Percentiles rank a stretch among this genome's conserved stretches.
Evolutionary conservation across 2,329 filamentous ascomycete genomes (phyloP).

Genomic region (Blumeriella jaapii): DNA sequence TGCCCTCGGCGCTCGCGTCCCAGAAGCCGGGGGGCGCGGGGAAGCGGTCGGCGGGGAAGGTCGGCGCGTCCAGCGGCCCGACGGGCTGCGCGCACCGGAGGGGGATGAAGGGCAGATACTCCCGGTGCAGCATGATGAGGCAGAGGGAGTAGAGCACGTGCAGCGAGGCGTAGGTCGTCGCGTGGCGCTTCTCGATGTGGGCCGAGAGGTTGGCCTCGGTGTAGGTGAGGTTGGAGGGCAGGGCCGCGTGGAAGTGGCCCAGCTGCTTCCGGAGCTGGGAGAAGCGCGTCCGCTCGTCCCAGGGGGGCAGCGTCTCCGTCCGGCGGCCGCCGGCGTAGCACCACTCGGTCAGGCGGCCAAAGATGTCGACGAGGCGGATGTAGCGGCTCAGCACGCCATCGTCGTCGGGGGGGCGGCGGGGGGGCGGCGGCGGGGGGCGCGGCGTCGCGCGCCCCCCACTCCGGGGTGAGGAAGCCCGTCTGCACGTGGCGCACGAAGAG

Average conservation of each 20-base stretch:
- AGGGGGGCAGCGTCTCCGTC: slow-evolving; percentile 43
- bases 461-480: slow-evolving; percentile 36
- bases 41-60: slow-evolving; percentile 36
- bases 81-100: slow-evolving; percentile 37
- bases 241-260: slow-evolving; percentile 37
- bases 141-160: slow-evolving; percentile 56
- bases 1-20: slow-evolving; percentile 47
- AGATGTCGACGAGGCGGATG: slow-evolving; percentile 46
- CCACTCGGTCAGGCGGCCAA: slow-evolving; percentile 47
- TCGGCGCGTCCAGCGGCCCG: slow-evolving; percentile 48
- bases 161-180: slow-evolving; percentile 53
- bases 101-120: slow-evolving; percentile 57
- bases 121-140: slow-evolving; percentile 55
- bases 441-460: slow-evolving; percentile 33
- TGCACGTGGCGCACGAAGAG: slow-evolving; percentile 46
- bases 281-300: slow-evolving; percentile 45
- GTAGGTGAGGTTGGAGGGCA: slow-evolving; percentile 44
- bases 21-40: slow-evolving; percentile 45
- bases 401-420: too few relatives aligned
- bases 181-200: slow-evolving; percentile 51
- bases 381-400: slow-evolving; percentile 34
- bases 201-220: slow-evolving; percentile 51
- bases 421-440: slow-evolving; percentile 27
- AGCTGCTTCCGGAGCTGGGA: slow-evolving; percentile 40
- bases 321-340: slow-evolving; percentile 40